Conservation (phyloP, 306 rosid species). For the Glycine soja region DNA sequence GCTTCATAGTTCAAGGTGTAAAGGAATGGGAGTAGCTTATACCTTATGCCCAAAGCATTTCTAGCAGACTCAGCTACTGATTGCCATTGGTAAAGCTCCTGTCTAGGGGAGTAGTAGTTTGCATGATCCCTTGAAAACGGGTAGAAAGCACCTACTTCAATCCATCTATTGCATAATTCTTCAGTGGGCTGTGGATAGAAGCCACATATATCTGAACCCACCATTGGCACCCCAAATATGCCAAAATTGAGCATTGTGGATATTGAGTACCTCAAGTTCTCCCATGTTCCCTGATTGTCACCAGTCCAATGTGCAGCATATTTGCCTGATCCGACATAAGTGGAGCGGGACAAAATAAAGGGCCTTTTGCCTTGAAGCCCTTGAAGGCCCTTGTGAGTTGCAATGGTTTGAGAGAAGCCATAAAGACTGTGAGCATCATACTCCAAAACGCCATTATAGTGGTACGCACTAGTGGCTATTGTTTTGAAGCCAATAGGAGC, state of each 20-base stretch:
- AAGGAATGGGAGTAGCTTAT: slow-evolving; percentile 86
- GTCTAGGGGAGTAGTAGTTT: slow-evolving; percentile 88
- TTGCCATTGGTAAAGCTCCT: slow-evolving; percentile 96
- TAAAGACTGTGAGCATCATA: slow-evolving; percentile 96
- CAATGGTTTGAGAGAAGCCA: slow-evolving; percentile 86
- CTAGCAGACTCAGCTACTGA: slow-evolving; percentile 88
- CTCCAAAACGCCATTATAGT: slow-evolving; percentile 88
- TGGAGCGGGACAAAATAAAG: slow-evolving; percentile 83
- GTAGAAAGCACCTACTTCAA: slow-evolving; percentile 96
- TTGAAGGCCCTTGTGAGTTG: slow-evolving; percentile 87
- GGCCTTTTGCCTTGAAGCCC: slow-evolving; percentile 88
- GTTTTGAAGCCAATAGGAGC: slow-evolving; percentile 88
- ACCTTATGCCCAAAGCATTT: slow-evolving; percentile 89
- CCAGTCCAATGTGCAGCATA: slow-evolving; percentile 99
- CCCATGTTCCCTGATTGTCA: slow-evolving; percentile 90
- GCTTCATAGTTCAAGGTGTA: slow-evolving; percentile 93
- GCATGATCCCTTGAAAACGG: slow-evolving; percentile 98
- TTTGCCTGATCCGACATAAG: slow-evolving; percentile 89
- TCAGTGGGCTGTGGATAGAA: slow-evolving; percentile 93
- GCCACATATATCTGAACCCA: slow-evolving; percentile 96
- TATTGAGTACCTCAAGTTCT: slow-evolving; percentile 83
- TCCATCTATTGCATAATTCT: slow-evolving; percentile 98
- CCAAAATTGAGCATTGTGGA: slow-evolving; percentile 94
- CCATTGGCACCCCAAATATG: slow-evolving; percentile 97
- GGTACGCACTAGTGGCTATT: slow-evolving; percentile 92